Evolutionary conservation across 305 asterid genomes (phyloP), one percentile per base, ranked within the genome.

Genomic region (Rubia occidens): DNA sequence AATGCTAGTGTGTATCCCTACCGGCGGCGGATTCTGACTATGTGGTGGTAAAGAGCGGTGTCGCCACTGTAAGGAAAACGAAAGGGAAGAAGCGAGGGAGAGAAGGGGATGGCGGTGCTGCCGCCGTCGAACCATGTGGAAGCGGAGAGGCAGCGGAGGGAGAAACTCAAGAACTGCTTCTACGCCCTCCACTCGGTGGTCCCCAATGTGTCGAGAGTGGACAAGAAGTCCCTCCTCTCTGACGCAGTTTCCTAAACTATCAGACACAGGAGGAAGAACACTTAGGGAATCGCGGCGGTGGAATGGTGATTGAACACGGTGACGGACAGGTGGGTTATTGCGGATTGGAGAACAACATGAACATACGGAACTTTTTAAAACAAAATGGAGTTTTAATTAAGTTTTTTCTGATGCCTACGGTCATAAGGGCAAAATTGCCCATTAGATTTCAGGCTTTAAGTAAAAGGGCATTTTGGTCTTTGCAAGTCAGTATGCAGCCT

Each of bases 141-240:
- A 54, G 82, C 82, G 11, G 82, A 81, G 82, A 75, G 85, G 72
- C 82, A 81, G 80, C 61, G 85, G 54, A 70, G 85, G 44, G 85
- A 81, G 71, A 81, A 81, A 77, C 79, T 81, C 18, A 81, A 81
- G 79, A 72, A 71, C 74, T 67, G 85, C 11, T 81, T 81, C 80
- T 78, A 75, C 32, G 78, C 82, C 0, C 73, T 81, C 11, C 76
- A 83, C 0, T 76, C 83, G 1, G 83, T 77, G 7, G 83, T 82
- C 0, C 85, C 85, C 0, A 75, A 82, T 56, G 83, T 82, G 18
- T 76, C 85, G 0, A 82, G 80, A 13, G 71, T 82, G 85, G 85
- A 81, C 61, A 81, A 81, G 71, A 79, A 83, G 3, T 81, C 85
- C 0, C 69, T 78, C 60, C 40, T 82, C 26, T 71, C 83, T 2